phyloP scores from a whole-genome alignment of 2,329 filamentous ascomycete genomes.

The Penicillium hordei region DNA sequence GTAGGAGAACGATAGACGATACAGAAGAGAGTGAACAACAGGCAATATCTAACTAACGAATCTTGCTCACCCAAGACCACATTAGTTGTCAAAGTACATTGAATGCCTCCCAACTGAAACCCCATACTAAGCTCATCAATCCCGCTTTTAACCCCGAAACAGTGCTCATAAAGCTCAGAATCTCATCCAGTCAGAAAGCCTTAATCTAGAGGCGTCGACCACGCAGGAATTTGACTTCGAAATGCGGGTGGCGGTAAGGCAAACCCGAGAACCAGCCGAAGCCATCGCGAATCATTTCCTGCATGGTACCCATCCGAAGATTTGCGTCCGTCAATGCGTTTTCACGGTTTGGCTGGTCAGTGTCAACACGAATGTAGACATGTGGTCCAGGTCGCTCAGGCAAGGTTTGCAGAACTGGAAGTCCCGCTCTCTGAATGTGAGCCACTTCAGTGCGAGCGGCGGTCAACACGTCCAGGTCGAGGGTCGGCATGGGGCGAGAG shows the following conservation, averaged over 20 bases:
- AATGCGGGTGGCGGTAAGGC: constrained; percentile 6
- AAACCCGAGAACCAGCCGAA: constrained; percentile 8
- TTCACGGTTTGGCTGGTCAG: neutral
- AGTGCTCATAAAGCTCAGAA: too few relatives aligned
- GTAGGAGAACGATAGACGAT: neutral
- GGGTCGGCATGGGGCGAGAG: neutral
- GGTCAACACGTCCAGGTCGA: neutral
- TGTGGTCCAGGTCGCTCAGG: neutral
- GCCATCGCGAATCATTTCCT: constrained; percentile 8
- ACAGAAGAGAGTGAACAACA: neutral
- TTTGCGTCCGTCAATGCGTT: neutral
- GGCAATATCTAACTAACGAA: neutral
- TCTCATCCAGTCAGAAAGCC: neutral
- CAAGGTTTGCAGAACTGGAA: neutral
- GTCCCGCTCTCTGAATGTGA: neutral
- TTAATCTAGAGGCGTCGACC: neutral
- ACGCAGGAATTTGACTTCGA: neutral
- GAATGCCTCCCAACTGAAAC: neutral
- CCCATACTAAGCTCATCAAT: neutral
- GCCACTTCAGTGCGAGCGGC: neutral
- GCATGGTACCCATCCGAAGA: constrained; percentile 1
- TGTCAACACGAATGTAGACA: neutral
- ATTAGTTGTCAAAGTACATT: neutral
- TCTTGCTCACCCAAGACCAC: neutral
- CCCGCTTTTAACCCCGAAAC: neutral